These are phyloP conservation scores for Haplosporangium sp. DNA, from an alignment of 371 early-diverging fungal species.

Conservation along the genomic window DNA sequence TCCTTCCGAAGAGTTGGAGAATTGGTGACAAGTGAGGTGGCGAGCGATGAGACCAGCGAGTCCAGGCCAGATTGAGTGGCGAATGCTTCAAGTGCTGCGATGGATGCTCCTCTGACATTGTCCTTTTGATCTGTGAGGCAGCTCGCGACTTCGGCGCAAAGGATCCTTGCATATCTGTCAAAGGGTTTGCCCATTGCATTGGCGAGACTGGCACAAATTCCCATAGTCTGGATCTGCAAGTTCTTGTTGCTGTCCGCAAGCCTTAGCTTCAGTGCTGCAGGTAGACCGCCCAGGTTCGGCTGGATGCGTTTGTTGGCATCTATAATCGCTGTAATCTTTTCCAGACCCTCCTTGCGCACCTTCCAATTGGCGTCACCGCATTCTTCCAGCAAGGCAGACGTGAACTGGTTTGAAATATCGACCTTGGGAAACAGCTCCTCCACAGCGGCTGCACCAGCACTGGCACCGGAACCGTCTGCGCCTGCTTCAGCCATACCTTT, in stretches of 20 bases:
- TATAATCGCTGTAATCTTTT: conserved; percentile 79
- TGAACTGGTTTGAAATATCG: conserved; percentile 75
- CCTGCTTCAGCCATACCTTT: conserved; percentile 55
- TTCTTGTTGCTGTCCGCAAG: conserved; percentile 93
- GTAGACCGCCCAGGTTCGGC: conserved; percentile 85
- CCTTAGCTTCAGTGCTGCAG: conserved; percentile 82
- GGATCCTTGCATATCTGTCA: conserved; percentile 73
- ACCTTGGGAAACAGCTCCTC: conserved; percentile 91
- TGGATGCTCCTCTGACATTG: conserved; percentile 83
- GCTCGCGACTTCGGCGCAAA: conserved; percentile 70
- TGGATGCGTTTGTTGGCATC: conserved; percentile 87
- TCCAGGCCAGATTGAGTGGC: conserved; percentile 76
- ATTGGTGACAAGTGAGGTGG: conserved; percentile 76
- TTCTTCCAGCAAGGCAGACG: conserved; percentile 60
- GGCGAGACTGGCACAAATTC: conserved; percentile 78
- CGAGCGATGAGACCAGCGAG: conserved; percentile 71
- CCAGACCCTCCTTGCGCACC: conserved; percentile 92
- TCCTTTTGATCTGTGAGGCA: conserved; percentile 90
- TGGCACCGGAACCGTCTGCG: background rate
- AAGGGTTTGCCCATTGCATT: conserved; percentile 88
- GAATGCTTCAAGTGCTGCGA: conserved; percentile 78
- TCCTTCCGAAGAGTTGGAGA: conserved; percentile 89
- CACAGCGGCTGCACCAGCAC: conserved; percentile 59
- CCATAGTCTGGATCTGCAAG: conserved; percentile 78
- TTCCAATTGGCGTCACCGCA: conserved; percentile 93